These are phyloP conservation scores for Xylariaceae sp. DNA, from an alignment of 2,329 filamentous ascomycete species.

Conservation along the genomic window DNA sequence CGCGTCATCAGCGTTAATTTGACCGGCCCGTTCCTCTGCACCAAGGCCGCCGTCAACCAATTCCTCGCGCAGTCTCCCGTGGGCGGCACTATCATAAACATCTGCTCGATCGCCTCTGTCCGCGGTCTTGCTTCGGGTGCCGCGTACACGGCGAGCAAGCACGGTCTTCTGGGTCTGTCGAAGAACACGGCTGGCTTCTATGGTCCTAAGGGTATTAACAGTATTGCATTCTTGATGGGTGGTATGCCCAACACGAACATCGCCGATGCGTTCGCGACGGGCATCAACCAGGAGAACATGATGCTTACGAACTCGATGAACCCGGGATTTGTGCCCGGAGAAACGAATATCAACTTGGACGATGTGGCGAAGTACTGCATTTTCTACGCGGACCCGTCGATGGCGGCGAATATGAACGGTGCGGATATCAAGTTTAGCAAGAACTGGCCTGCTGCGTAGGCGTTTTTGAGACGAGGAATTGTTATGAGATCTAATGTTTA, in stretches of 20 bases:
- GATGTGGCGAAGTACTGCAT: constrained; percentile 36
- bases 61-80: constrained; percentile 38
- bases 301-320: constrained; percentile 25
- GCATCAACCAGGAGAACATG: constrained; percentile 33
- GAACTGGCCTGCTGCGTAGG: constrained; percentile 24
- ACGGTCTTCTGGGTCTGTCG: constrained; percentile 49
- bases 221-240: constrained; percentile 46
- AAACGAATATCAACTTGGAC: constrained; percentile 30
- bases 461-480: neutral
- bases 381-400: constrained; percentile 23
- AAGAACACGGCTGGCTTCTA: constrained; percentile 56
- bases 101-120: constrained; percentile 19
- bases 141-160: constrained; percentile 50
- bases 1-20: constrained; percentile 51
- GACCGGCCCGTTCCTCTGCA: constrained; percentile 49
- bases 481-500: too few relatives aligned
- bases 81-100: constrained; percentile 27
- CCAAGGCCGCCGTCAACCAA: constrained; percentile 45
- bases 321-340: constrained; percentile 27
- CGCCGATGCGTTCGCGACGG: constrained; percentile 36
- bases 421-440: constrained; percentile 22
- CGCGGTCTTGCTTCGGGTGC: constrained; percentile 33
- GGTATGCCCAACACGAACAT: constrained; percentile 53
- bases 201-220: constrained; percentile 47
- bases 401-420: constrained; percentile 24